These are phyloP conservation scores for Yamadazyma laniorum DNA, from an alignment of 805 yeast species.

Conservation along the genomic window DNA sequence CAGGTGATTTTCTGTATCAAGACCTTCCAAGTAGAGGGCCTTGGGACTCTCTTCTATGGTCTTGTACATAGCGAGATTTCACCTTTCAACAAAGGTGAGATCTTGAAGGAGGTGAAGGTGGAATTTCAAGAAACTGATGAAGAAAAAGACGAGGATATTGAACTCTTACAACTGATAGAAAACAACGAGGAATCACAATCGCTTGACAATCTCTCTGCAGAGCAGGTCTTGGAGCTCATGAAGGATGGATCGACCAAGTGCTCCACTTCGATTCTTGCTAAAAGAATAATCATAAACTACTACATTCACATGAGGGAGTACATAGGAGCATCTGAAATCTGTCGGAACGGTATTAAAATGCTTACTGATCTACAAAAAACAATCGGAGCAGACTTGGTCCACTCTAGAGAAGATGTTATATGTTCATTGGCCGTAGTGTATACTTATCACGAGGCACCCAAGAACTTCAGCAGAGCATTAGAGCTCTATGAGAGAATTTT, in stretches of 20 bases:
- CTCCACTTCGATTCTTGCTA: conserved; percentile 51
- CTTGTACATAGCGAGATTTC: conserved; percentile 68
- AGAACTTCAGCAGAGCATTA: conserved; percentile 73
- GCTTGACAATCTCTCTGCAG: conserved; percentile 41
- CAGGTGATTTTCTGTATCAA: conserved; percentile 51
- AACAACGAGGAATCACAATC: not conserved
- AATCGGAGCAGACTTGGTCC: conserved; percentile 46
- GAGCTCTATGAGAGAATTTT: conserved; percentile 67
- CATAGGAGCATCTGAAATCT: conserved; percentile 56
- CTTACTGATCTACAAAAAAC: conserved; percentile 48
- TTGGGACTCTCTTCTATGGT: conserved; percentile 61
- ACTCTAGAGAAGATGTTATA: conserved; percentile 58
- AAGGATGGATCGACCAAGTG: conserved; percentile 47
- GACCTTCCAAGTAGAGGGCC: conserved; percentile 57
- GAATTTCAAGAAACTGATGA: conserved; percentile 11
- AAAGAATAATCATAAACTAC: conserved; percentile 62
- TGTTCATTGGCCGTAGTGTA: conserved; percentile 72
- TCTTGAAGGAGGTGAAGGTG: conserved; percentile 7
- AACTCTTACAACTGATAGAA: not conserved
- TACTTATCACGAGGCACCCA: conserved; percentile 87
- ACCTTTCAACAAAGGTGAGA: conserved; percentile 43
- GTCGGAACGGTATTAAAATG: conserved; percentile 57
- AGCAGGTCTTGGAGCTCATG: conserved; percentile 50
- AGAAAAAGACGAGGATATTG: conserved; percentile 15
- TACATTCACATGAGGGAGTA: conserved; percentile 63